These are phyloP conservation scores for Basidiobolus meristosporus DNA, from an alignment of 371 early-diverging fungal species.

Conservation along the genomic window DNA sequence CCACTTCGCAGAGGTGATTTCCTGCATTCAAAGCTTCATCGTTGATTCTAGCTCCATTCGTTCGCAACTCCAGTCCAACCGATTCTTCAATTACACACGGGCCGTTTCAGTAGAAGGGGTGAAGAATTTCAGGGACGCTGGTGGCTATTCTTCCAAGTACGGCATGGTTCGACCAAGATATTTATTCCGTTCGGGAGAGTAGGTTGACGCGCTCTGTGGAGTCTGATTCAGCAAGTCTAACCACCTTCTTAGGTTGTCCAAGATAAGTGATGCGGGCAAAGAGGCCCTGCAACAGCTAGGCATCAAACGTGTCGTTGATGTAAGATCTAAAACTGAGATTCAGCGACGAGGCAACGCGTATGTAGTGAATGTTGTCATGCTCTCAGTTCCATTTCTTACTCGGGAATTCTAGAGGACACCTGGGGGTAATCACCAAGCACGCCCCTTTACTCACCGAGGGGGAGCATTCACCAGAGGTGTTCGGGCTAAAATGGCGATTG, in stretches of 20 bases:
- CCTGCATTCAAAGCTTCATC: conserved; percentile 6
- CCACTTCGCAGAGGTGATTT: conserved; percentile 17
- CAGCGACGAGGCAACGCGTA: conserved; percentile 22
- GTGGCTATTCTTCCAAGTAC: conserved; percentile 19
- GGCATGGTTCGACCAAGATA: conserved; percentile 15
- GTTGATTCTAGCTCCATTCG: background rate
- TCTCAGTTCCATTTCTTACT: background rate
- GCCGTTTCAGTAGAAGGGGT: conserved; percentile 29
- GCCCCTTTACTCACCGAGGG: conserved; percentile 29
- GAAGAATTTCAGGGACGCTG: conserved; percentile 31
- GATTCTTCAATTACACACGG: no score
- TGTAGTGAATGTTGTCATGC: conserved; percentile 1
- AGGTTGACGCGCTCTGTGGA: no score
- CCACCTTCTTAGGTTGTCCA: conserved; percentile 16
- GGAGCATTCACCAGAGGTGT: conserved; percentile 36
- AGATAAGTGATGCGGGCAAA: conserved; percentile 21
- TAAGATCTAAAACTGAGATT: conserved; percentile 26
- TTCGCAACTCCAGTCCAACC: conserved; percentile 4
- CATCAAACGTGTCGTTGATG: conserved; percentile 26
- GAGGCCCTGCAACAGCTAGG: conserved; percentile 17
- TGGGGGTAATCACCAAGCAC: conserved; percentile 12
- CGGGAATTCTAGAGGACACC: conserved; percentile 6
- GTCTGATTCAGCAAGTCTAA: no score
- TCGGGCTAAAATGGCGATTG: conserved; percentile 30
- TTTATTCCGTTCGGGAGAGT: conserved; percentile 23